A percentile compares a stretch with the other conserved stretches of the same genome.
Conservation (phyloP, 140 eudicot species). For the Oenanthe javanica region DNA sequence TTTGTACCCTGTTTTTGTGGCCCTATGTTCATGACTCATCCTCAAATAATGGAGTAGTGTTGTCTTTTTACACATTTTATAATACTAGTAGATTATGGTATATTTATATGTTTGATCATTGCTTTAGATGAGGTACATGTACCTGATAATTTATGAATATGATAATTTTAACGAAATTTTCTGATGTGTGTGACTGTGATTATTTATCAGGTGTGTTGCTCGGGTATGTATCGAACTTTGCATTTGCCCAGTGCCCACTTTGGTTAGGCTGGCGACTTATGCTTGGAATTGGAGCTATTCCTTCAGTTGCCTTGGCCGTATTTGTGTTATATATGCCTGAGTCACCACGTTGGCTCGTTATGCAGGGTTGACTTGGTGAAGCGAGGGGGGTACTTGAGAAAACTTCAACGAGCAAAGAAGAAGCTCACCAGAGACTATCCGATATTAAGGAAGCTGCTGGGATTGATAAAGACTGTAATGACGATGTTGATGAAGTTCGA, state of each 20-base stretch:
- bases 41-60: background rate
- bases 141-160: background rate
- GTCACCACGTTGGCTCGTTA: constrained; percentile 1
- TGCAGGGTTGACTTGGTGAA: background rate
- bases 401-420: background rate
- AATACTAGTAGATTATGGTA: background rate
- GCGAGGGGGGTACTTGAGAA: background rate
- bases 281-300: background rate
- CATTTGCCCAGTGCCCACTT: background rate
- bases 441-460: constrained; percentile 4
- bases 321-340: background rate
- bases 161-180: background rate
- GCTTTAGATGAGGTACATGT: background rate
- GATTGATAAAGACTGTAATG: constrained; percentile 2
- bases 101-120: background rate
- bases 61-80: background rate
- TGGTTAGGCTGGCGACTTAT: constrained; percentile 4
- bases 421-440: background rate
- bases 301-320: background rate
- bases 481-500: background rate
- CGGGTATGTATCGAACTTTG: background rate
- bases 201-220: background rate
- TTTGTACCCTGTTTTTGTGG: background rate
- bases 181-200: background rate
- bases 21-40: background rate